Evolutionary conservation across 1,139 yeast genomes (phyloP), one percentile per base, ranked within the genome.

Genomic region (Magnusiomyces fungicola): DNA sequence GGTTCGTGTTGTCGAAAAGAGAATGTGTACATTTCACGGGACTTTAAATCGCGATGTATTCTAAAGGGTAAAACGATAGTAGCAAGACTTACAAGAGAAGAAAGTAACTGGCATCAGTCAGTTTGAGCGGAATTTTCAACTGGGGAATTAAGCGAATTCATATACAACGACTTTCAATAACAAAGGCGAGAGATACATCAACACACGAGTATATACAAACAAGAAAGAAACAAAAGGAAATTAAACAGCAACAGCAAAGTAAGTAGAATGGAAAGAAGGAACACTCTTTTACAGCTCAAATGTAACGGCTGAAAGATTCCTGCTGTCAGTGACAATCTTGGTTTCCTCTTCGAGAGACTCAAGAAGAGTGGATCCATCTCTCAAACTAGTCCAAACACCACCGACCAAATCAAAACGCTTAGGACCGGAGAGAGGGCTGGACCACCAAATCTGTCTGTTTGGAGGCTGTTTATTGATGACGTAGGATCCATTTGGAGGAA

Each of bases 401-500:
- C 63, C 66, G 27, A 65, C 59, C 48, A 58, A 62, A 49, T 71
- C 74, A 54, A 65, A 70, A 50, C 87, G 69, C 61, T 87, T 86
- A 12, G 97, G 97, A 0, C 97, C 97, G n/a, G 94, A 84, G 3
- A 86, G 61, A 0, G 97, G 97, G 38, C 95, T 84, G 53, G 94
- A 80, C 49, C 88, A 74, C 97, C 97, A 89, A 39, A 89, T 82
- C 65, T 89, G 97, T 66, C 83, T 83, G 66, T 87, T 89, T 2
- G 96, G 95, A 1, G 97, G 96, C 68, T 90, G 96, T 63, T 87
- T 87, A 69, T 89, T 90, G 58, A 90, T 81, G 32, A 89, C 95
- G 64, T 89, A 89, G 1, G 90, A 78, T 1, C 96, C 96, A 34
- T 72, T 69, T 2, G 79, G 76, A 2, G 88, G 85, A 32, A 84